A percentile compares a stretch with the other conserved stretches of the same genome.
phyloP scores from a whole-genome alignment of 2,329 filamentous ascomycete genomes.

The Phaeosphaeriaceae sp. region DNA sequence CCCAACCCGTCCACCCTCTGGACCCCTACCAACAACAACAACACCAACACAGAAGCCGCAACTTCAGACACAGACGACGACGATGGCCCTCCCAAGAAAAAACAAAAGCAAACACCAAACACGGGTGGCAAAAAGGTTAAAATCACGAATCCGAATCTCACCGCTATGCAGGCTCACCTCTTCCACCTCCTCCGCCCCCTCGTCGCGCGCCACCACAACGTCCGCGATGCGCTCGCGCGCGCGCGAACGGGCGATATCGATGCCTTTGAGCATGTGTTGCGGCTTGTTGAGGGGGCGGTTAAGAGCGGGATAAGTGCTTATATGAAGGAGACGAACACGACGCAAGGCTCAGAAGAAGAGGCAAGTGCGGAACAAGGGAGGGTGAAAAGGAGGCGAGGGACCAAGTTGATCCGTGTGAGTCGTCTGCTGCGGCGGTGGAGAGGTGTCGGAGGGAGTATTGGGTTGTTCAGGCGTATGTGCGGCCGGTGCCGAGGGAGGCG shows the following conservation, averaged over 20 bases:
- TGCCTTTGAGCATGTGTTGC: conserved; percentile 77
- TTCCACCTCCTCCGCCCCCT: conserved; percentile 90
- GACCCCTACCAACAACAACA: conserved; percentile 61
- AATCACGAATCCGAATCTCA: conserved; percentile 69
- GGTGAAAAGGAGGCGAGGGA: neutral
- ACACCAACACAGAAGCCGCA: conserved; percentile 45
- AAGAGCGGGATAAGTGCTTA: conserved; percentile 74
- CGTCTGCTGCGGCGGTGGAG: conserved; percentile 69
- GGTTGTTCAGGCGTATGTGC: conserved; percentile 85
- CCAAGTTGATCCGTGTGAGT: conserved; percentile 53
- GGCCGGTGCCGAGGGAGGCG: conserved; percentile 87
- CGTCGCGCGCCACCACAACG: conserved; percentile 77
- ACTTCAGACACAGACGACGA: conserved; percentile 26
- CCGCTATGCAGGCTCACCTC: conserved; percentile 85
- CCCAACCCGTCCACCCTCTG: conserved; percentile 74
- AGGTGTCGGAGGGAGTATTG: conserved; percentile 84
- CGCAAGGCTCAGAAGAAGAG: neutral
- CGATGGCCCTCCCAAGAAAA: conserved; percentile 46
- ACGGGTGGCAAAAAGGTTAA: conserved; percentile 56
- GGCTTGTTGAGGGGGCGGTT: conserved; percentile 76
- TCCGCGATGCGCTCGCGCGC: conserved; percentile 82
- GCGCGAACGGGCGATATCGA: conserved; percentile 73
- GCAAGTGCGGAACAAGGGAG: no score
- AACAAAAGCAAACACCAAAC: conserved; percentile 44
- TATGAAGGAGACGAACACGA: conserved; percentile 67